Evolutionary conservation across 177 flowering plant genomes (phyloP), one percentile per base, ranked within the genome.

Genomic region (Vitis hybrid): DNA sequence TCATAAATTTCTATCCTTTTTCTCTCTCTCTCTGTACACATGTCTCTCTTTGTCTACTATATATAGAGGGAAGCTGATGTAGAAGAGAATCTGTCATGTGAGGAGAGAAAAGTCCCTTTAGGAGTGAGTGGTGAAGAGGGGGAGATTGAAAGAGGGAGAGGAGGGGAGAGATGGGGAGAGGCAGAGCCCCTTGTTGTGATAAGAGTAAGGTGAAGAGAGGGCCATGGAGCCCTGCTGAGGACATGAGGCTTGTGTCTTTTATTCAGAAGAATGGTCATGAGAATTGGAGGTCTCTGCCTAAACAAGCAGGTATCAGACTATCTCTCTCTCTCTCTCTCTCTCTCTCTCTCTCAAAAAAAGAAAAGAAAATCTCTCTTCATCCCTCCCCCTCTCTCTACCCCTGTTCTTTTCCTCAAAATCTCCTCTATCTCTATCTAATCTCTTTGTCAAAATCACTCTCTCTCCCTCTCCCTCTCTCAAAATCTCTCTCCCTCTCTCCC

Each of bases 281-380:
- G 1, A 91, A 91, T 48, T 91, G 93, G 97, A 80, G 97, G n/a
- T 83, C 93, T 73, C 94, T 91, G 67, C 97, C 97, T 21, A 87
- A 78, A 67, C 85, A 78, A 74, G 94, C 97, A 64, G 97, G 94
- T 90, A 18, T 39, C 45, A 39, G 6, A 39, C 30, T 26, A 1
- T 19, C 61, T 49, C 17, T 48, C 65, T 64, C 60, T 30, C 63
- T 65, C 75, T 66, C 66, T 67, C 73, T 76, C 73, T 72, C 75
- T 78, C 72, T 11, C 56, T 30, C 63, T 65, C 75, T 66, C 66
- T 67, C 73, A 23, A 9, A 32, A 65, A 72, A 21, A 39, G 30
- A 13, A 21, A n/a, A 54, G 55, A 11, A 52, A 60, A 55, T 21
- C 32, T 32, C 52, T 17, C 30, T 26, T 3, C 30, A 7, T 39